These are phyloP conservation scores for Penicillium silybi DNA, from an alignment of 495 filamentous ascomycete genomes.

Conservation along the genomic window DNA sequence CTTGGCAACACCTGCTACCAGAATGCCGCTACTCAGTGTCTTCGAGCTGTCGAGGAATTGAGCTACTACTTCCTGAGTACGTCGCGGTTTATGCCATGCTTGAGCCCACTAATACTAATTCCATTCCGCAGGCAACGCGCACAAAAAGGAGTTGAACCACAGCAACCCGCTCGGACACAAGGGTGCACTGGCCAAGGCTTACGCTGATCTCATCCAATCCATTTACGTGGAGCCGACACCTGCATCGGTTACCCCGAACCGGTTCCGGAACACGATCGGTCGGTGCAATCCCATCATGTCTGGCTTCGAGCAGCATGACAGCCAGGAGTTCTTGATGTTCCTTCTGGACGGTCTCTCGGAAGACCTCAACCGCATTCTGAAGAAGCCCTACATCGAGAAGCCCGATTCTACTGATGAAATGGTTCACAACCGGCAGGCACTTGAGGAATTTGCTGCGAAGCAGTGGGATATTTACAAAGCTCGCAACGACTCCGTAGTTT, in stretches of 20 bases:
- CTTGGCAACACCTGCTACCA: conserved; percentile 98
- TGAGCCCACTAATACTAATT: conserved; percentile 9
- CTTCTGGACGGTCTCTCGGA: conserved; percentile 92
- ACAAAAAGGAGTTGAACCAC: conserved; percentile 74
- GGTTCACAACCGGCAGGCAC: conserved; percentile 72
- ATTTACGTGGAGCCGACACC: conserved; percentile 61
- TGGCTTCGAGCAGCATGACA: conserved; percentile 94
- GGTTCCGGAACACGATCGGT: conserved; percentile 79
- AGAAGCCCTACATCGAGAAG: conserved; percentile 97
- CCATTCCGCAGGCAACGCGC: conserved; percentile 51
- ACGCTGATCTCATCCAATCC: conserved; percentile 65
- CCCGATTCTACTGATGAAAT: conserved; percentile 97
- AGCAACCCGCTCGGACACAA: conserved; percentile 78
- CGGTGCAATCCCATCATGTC: conserved; percentile 79
- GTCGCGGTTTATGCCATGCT: conserved; percentile 16
- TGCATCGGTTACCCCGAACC: conserved; percentile 62
- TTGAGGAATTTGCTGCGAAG: conserved; percentile 76
- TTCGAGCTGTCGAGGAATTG: conserved; percentile 86
- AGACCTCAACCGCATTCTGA: conserved; percentile 86
- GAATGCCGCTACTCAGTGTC: conserved; percentile 94
- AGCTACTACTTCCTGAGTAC: conserved; percentile 80
- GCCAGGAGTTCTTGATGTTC: conserved; percentile 96
- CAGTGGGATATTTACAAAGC: conserved; percentile 90
- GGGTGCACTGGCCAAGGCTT: conserved; percentile 77
- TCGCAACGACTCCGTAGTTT: conserved; percentile 90